Conservation (phyloP, 2,329 filamentous ascomycete genomes). For the Monosporascus sp. region DNA sequence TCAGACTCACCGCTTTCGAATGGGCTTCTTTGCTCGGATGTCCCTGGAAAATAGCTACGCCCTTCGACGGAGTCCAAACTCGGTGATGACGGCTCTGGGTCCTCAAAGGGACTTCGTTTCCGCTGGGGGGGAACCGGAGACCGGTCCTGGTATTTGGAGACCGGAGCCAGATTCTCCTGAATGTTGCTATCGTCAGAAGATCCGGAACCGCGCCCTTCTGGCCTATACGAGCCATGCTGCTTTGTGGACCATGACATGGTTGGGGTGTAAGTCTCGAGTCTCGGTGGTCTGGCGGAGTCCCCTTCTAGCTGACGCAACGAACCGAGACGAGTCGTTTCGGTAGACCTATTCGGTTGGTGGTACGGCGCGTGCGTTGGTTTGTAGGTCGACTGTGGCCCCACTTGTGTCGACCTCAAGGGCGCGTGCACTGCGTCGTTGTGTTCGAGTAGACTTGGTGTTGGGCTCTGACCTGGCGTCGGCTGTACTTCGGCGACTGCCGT, state of each 20-base stretch:
- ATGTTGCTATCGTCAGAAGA: slow-evolving; percentile 22
- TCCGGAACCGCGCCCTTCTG: slow-evolving; percentile 16
- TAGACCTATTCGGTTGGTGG: slow-evolving; percentile 6
- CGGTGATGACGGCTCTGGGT: slow-evolving; percentile 7
- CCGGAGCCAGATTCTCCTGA: slow-evolving; percentile 9
- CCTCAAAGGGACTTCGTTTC: slow-evolving; percentile 13
- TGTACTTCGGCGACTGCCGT: slow-evolving; percentile 17
- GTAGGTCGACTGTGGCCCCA: slow-evolving; percentile 14
- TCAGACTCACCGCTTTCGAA: slow-evolving; percentile 7
- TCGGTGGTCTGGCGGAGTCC: slow-evolving; percentile 2
- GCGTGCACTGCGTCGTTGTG: slow-evolving; percentile 10
- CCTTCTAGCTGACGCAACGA: slow-evolving; percentile 7
- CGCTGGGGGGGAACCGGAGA: slow-evolving; percentile 9
- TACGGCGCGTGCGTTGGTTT: slow-evolving; percentile 17
- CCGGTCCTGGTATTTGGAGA: slow-evolving; percentile 10
- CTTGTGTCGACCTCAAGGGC: slow-evolving; percentile 7
- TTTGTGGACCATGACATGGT: slow-evolving; percentile 20
- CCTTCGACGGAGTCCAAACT: slow-evolving; percentile 12
- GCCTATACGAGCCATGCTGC: slow-evolving; percentile 4
- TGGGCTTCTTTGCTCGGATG: slow-evolving; percentile 10
- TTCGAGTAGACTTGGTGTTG: slow-evolving; percentile 19
- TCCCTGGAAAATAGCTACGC: neutral
- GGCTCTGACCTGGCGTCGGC: slow-evolving; percentile 20
- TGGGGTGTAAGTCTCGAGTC: slow-evolving; percentile 23
- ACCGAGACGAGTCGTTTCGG: slow-evolving; percentile 10